Conservation (phyloP, 2,329 filamentous ascomycete genomes). For the Sclerotinia borealis region DNA sequence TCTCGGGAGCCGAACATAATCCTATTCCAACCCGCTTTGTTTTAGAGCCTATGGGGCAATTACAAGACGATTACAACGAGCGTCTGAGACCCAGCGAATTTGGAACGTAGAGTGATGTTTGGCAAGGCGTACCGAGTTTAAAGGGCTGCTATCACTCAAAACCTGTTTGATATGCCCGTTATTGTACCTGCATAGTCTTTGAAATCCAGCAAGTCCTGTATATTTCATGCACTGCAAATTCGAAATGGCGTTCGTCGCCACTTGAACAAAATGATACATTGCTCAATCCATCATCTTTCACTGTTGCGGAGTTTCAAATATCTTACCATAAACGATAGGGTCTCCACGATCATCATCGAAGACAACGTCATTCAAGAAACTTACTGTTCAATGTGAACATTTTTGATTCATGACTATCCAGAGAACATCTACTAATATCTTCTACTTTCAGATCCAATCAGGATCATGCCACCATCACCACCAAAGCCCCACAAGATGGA, state of each 20-base stretch:
- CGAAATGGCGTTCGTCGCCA: neutral
- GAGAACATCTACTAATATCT: constrained; percentile 15
- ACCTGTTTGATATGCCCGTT: neutral
- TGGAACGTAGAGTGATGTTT: neutral
- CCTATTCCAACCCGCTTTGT: neutral
- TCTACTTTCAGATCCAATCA: constrained; percentile 9
- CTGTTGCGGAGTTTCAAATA: neutral
- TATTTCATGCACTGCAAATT: neutral
- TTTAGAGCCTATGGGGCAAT: neutral
- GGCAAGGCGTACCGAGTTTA: neutral
- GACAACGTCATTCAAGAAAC: neutral
- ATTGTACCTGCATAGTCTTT: neutral
- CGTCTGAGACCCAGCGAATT: neutral
- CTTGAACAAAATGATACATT: neutral
- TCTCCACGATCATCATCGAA: neutral
- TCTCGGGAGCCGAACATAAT: neutral
- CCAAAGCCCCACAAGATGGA: neutral
- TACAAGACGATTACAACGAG: neutral
- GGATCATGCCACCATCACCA: neutral
- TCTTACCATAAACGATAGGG: neutral
- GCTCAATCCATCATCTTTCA: neutral
- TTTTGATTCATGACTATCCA: constrained; percentile 3
- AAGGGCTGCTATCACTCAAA: neutral
- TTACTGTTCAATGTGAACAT: neutral
- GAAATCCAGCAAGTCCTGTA: neutral